Evolutionary conservation across 2,329 filamentous ascomycete genomes (phyloP), one percentile per base, ranked within the genome.

Genomic region (Alternaria hordeiaustralica): DNA sequence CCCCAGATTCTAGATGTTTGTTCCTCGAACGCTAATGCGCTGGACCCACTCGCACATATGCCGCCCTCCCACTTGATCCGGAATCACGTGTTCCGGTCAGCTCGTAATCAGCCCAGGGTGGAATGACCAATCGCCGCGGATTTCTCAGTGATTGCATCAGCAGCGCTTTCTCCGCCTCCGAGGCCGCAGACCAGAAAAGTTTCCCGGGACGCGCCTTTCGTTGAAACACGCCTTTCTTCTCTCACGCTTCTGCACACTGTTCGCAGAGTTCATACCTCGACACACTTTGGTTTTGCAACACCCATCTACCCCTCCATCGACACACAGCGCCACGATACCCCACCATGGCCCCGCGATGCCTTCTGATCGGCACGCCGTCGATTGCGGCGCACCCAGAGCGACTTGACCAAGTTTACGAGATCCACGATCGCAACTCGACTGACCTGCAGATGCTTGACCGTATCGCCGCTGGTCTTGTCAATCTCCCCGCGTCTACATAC

Each of bases 371-470:
- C 30, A 95, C 96, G 57, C 94, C 96, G 12, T 97, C 94, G 23
- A 88, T 98, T 73, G 91, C 96, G 70, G 89, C 93, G 59, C 91
- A 97, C 81, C 92, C 94, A 71, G 90, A 93, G 70, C 89, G 89
- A 73, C 86, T 98, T 69, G 87, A 89, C 68, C 83, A 84, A 70
- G 85, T 96, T 66, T 88, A 97, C 74, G 85, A 89, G 63, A 84
- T 88, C 61, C 89, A 93, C 83, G 89, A 96, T 79, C 90, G 93
- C 76, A 83, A 86, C 67, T 84, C 87, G 49, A 95, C 94, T 66
- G 96, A 99, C 78, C 86, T 99, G 57, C 96, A 98, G 81, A 99
- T 99, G 96, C 91, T 99, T 65, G 96, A 99, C 83, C 93, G 96
- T 55, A 87, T 99, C 44, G 89, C 92, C 2, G 88, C 92, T 36